Conservation (phyloP, 345 rosid genomes). For the Dipteronia sinensis region DNA sequence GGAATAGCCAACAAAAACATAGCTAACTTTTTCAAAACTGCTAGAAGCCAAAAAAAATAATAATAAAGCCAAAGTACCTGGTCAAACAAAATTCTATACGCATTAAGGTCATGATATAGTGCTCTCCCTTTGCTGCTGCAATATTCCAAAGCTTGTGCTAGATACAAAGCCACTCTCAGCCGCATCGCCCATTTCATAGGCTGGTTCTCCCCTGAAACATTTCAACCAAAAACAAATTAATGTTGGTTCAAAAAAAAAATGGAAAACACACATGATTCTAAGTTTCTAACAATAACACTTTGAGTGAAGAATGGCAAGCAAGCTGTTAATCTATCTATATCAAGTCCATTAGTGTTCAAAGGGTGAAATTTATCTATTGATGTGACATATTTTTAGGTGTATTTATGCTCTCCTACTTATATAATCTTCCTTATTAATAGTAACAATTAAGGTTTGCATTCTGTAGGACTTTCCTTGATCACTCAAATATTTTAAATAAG, state of each 20-base stretch:
- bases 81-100: slow-evolving; percentile 80
- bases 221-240: slow-evolving; percentile 10
- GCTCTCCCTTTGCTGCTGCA: slow-evolving; percentile 79
- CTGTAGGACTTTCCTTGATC: not conserved
- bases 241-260: not conserved
- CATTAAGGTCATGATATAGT: slow-evolving; percentile 83
- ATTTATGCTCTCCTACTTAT: not conserved
- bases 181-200: slow-evolving; percentile 96
- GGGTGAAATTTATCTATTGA: not conserved
- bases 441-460: not conserved
- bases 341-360: not conserved
- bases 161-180: slow-evolving; percentile 77
- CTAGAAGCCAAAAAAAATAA: not conserved
- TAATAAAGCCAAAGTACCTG: slow-evolving; percentile 41
- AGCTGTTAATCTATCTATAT: not conserved
- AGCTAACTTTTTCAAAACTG: slow-evolving; percentile 2
- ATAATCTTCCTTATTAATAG: not conserved
- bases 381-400: not conserved
- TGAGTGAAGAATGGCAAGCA: not conserved
- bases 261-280: not conserved
- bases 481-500: not conserved
- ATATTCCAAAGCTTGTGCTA: slow-evolving; percentile 82
- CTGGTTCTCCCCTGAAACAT: slow-evolving; percentile 73
- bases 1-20: slow-evolving; percentile 6
- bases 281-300: not conserved